Base-by-base conservation (phyloP, 345 rosid species). In the Murraya paniculata region DNA sequence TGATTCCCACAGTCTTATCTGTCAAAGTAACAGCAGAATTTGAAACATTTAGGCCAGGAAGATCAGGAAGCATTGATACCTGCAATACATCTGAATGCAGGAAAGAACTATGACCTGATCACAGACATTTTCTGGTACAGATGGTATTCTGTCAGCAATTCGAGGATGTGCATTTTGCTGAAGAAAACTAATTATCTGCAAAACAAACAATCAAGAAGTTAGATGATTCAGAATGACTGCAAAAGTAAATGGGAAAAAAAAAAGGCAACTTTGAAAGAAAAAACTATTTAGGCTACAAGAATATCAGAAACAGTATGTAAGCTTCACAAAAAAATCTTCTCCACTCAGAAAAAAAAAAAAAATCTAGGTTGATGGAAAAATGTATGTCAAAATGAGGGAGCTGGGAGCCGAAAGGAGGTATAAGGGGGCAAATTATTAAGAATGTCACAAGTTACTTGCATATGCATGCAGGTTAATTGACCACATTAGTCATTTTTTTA, bases 1-100 rank as follows among this genome's bases (percentile, higher is more conserved):
- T 8, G 93, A 30, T 85, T 96, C 99, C 99, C 99, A 96, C 74
- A 94, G 86, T 86, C 98, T 89, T 83, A 96, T 94, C 98, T 96
- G 87, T 55, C 79, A 80, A 6, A 45, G 61, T 45, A 76, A 78
- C 59, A 45, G 27, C 27, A 28, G 33, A 70, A 10, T n/a, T 76
- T 22, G 16, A 71, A 75, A 66, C 8, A 65, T 53, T 11, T 65
- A n/a, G 62, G 21, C 24, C 68, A 22, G 28, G 74, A 55, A n/a
- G 66, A 7, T 25, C 58, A 27, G 73, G 38, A 39, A 61, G 58
- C 66, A 72, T 8, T 9, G 35, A 48, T 77, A 57, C 13, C 56
- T 53, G 38, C 56, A 0, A 21, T 11, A 53, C 57, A n/a, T 61
- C 35, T 71, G 19, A 71, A 66, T 14, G 68, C 38, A 18, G 41